phyloP scores from a whole-genome alignment of 2,329 filamentous ascomycete species.

The Claviceps pusilla region DNA sequence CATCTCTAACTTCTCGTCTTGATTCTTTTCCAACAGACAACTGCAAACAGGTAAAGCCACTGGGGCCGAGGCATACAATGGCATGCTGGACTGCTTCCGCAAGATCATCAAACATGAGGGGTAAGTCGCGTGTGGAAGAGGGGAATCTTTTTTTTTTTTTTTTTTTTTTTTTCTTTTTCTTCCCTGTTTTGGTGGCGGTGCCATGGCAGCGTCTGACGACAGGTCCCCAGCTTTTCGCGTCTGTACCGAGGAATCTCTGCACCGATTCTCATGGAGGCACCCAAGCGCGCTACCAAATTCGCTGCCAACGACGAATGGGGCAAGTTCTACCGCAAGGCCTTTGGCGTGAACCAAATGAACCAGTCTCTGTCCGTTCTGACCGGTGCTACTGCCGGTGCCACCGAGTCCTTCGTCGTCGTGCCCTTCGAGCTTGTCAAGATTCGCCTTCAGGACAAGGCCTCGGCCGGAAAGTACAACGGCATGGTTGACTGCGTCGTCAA shows the following conservation, averaged over 20 bases:
- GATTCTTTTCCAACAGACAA: constrained; percentile 42
- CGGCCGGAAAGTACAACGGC: constrained; percentile 73
- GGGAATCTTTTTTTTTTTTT: not conserved
- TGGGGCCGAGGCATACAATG: constrained; percentile 77
- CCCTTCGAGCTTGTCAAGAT: constrained; percentile 99
- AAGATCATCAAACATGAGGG: constrained; percentile 96
- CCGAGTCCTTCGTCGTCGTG: constrained; percentile 91
- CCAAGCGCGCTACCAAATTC: constrained; percentile 93
- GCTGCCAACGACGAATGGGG: constrained; percentile 98
- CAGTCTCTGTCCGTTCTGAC: constrained; percentile 86
- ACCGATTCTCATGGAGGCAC: constrained; percentile 92
- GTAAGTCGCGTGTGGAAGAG: constrained; percentile 30
- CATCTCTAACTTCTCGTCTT: constrained; percentile 4
- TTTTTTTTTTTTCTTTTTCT: not conserved
- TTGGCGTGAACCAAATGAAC: constrained; percentile 75
- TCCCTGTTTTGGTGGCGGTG: not conserved
- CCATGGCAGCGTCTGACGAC: not conserved
- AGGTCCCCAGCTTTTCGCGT: constrained; percentile 52
- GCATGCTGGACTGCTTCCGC: constrained; percentile 94
- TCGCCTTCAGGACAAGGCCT: constrained; percentile 86
- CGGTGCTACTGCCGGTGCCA: constrained; percentile 85
- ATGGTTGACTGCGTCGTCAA: constrained; percentile 67
- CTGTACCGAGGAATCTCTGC: constrained; percentile 92
- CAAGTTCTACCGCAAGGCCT: constrained; percentile 75
- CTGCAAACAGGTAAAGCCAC: constrained; percentile 61